phyloP scores from a whole-genome alignment of 2,329 filamentous ascomycete species.

The Coniochaeta hoffmannii region DNA sequence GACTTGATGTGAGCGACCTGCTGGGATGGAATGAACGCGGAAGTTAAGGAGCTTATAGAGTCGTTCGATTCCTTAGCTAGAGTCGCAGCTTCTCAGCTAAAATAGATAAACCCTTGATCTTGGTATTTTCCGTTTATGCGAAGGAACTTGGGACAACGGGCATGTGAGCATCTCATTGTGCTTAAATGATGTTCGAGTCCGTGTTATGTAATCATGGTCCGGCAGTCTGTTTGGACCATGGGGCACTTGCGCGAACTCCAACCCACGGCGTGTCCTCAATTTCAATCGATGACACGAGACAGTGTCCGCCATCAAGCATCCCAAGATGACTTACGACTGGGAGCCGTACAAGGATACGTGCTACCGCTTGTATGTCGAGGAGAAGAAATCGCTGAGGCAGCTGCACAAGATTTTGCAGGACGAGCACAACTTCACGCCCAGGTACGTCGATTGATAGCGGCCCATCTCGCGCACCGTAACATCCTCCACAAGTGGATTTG shows the following conservation, averaged over 20 bases:
- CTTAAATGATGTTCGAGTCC: too few species aligned
- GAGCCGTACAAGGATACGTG: slow-evolving; percentile 33
- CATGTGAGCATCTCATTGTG: neutral
- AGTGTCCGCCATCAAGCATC: neutral
- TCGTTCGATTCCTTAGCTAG: neutral
- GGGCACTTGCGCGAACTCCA: slow-evolving; percentile 1
- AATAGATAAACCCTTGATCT: too few species aligned
- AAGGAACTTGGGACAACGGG: too few species aligned
- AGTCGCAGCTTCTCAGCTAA: neutral
- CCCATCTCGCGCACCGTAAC: slow-evolving; percentile 8
- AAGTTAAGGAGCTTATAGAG: neutral
- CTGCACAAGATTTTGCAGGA: slow-evolving; percentile 65
- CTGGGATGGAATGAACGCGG: neutral
- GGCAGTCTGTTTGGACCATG: too few species aligned
- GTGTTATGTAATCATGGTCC: too few species aligned
- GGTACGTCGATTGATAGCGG: slow-evolving; percentile 37
- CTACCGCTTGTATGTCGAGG: slow-evolving; percentile 64
- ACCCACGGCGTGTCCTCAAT: too few species aligned
- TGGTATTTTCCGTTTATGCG: neutral
- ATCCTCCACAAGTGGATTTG: neutral
- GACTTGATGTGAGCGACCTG: too few species aligned
- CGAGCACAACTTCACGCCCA: slow-evolving; percentile 60
- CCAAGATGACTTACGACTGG: slow-evolving; percentile 41
- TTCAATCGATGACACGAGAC: neutral
- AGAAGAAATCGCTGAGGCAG: slow-evolving; percentile 65